Percentiles rank a stretch among this genome's conserved stretches.
phyloP scores from a whole-genome alignment of 1,284 basidiomycete genomes.

The Naganishia cerealis region DNA sequence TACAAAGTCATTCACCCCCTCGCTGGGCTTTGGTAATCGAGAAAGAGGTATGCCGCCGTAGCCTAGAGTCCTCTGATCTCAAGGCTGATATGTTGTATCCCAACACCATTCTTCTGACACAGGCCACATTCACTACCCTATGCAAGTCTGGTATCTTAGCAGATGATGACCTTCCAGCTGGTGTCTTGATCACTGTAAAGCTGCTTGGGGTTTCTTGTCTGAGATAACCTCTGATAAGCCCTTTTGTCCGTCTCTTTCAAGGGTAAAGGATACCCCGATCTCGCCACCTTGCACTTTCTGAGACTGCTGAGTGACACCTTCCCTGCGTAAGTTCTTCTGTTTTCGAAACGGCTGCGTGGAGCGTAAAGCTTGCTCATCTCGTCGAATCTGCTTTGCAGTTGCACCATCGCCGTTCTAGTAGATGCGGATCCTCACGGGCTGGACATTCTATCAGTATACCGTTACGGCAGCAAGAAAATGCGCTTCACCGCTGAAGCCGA shows the following conservation, averaged over 20 bases:
- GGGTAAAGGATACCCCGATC: conserved; percentile 93
- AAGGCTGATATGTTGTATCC: not conserved
- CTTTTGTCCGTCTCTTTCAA: conserved; percentile 44
- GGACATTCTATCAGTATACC: conserved; percentile 83
- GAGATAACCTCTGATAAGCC: not conserved
- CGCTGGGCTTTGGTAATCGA: conserved; percentile 82
- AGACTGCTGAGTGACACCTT: conserved; percentile 68
- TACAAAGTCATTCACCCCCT: conserved; percentile 61
- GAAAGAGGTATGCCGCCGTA: conserved; percentile 68
- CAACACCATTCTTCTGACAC: conserved; percentile 8
- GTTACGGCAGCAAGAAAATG: conserved; percentile 48
- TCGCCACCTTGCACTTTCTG: conserved; percentile 79
- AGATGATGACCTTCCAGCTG: conserved; percentile 49
- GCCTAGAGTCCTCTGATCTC: not conserved
- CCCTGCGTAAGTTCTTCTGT: conserved; percentile 56
- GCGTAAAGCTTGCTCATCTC: not conserved
- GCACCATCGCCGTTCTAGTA: conserved; percentile 74
- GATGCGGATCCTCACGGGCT: conserved; percentile 87
- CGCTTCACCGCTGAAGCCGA: conserved; percentile 40
- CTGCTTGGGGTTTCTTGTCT: too few species aligned
- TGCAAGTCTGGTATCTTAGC: conserved; percentile 61
- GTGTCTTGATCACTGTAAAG: conserved; percentile 48
- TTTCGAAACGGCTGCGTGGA: not conserved
- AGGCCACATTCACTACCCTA: conserved; percentile 87
- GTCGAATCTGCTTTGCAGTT: conserved; percentile 53